Evolutionary conservation across 129 eudicot genomes (phyloP), one percentile per base, ranked within the genome.

Genomic region (Smallanthus sonchifolius): DNA sequence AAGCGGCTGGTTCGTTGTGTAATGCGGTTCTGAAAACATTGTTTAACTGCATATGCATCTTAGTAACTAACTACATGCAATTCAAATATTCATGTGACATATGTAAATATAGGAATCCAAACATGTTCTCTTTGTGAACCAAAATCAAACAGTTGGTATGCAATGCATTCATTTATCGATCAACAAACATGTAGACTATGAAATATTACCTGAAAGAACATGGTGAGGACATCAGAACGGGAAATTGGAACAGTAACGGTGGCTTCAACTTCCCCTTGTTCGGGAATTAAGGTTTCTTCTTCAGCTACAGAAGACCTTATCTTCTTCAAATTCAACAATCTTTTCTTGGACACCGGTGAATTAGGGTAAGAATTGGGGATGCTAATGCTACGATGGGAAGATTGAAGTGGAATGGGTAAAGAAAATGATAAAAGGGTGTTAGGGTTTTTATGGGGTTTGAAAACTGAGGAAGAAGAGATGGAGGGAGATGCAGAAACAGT

Each of bases 211-310:
- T 78, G 95, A 83, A 91, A 86, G 68, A 76, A 83, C 97, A 95
- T 88, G 54, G 89, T 82, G 60, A 95, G 96, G 66, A 86, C 75
- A 69, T 95, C 99, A 48, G 99, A 91, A 77, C 92, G 88, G 0
- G 96, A 95, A 74, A 95, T 94, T 2, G 93, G 84, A 80, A 95
- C 90, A 67, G 97, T 83, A 78, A 95, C 91, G 14, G 96, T 76
- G 34, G 85, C 83, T 36, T 93, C 96, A 0, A 55, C 70, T 66
- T 77, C 89, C 40, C 52, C 83, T 34, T 51, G 85, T 63, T 81
- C 85, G 4, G 88, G 80, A 65, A 71, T 81, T 40, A 80, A 67
- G 49, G 87, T 65, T 43, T 84, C 83, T 74, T 79, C 85, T 64
- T 79, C 89, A 13, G 75, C 76, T 2, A 65, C 86, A 42, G 83